These are phyloP conservation scores for Claviceps arundinis DNA, from an alignment of 2,329 filamentous ascomycete species.

Conservation along the genomic window DNA sequence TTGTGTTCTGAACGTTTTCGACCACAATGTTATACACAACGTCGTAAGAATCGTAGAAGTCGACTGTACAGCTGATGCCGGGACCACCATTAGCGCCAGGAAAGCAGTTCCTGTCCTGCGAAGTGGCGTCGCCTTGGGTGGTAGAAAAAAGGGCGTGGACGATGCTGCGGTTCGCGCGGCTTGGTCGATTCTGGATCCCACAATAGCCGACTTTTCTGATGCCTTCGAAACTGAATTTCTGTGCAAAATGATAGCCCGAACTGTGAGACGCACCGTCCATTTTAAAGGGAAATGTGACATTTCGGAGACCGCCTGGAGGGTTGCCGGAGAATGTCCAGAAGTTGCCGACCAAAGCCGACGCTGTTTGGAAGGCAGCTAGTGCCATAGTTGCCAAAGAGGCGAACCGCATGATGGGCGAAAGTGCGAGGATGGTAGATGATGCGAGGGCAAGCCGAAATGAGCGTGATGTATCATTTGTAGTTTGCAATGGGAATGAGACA, in stretches of 20 bases:
- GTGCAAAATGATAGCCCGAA: conserved; percentile 13
- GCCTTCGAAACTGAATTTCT: conserved; percentile 10
- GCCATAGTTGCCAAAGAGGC: too few species aligned
- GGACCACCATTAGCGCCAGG: neutral
- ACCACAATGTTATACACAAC: neutral
- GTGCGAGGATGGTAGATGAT: too few species aligned
- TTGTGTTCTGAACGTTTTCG: neutral
- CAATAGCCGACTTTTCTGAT: neutral
- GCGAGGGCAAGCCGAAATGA: too few species aligned
- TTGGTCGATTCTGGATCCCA: neutral
- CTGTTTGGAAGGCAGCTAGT: neutral
- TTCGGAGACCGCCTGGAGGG: neutral
- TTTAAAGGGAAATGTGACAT: conserved; percentile 11
- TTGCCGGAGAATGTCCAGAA: neutral
- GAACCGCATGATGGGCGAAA: too few species aligned
- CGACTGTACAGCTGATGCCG: neutral
- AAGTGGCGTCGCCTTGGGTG: neutral
- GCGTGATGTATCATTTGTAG: too few species aligned
- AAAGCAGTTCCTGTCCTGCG: neutral
- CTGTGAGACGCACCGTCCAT: conserved; percentile 9
- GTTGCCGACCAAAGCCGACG: neutral
- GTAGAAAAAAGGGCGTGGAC: neutral
- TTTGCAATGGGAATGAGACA: too few species aligned
- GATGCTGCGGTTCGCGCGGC: neutral
- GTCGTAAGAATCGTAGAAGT: neutral